Evolutionary conservation across 164 flowering plant species (phyloP), one percentile per base, ranked within the genome.

Genomic region (Liquidambar formosana): DNA sequence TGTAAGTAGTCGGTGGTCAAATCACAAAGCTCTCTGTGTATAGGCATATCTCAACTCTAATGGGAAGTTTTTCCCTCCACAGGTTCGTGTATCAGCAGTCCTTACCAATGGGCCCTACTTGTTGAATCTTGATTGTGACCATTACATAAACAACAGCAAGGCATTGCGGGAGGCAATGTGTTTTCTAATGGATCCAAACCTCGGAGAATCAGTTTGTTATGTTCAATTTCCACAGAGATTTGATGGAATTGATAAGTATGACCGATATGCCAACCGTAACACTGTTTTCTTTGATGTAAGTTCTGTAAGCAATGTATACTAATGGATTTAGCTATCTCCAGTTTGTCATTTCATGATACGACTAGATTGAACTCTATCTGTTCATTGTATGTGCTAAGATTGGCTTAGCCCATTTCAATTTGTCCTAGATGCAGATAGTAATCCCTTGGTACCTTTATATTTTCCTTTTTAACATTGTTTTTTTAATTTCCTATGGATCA

Each of bases 141-240:
- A 94, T 73, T 94, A 94, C 88, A 88, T 94, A 61, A 94, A 94
- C 79, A 94, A 92, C 79, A 94, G 98, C 86, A 92, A 94, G 77
- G 98, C 98, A 9, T 62, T 94, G 64, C 72, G 98, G 58, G 98
- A 94, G 77, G 91, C 98, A 41, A 94, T 94, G 98, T 94, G 98
- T 74, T 94, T 94, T 69, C 46, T 94, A 80, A 92, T 94, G 98
- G 98, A 94, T 78, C 97, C 98, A 18, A 91, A 88, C 73, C 92
- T 90, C 47, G 97, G 98, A 63, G 90, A 89, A 78, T 81, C 85
- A 67, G 92, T 92, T 16, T 94, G 98, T 67, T 94, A 94, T 77
- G 98, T 94, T 60, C 98, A 94, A 71, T 94, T 94, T 77, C 98
- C 98, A 6, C 98, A 94, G 78, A 89, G 98, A 77, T 94, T 94